Evolutionary conservation across 1,284 basidiomycete species (phyloP).

Genomic region (Abortiporus biennis): DNA sequence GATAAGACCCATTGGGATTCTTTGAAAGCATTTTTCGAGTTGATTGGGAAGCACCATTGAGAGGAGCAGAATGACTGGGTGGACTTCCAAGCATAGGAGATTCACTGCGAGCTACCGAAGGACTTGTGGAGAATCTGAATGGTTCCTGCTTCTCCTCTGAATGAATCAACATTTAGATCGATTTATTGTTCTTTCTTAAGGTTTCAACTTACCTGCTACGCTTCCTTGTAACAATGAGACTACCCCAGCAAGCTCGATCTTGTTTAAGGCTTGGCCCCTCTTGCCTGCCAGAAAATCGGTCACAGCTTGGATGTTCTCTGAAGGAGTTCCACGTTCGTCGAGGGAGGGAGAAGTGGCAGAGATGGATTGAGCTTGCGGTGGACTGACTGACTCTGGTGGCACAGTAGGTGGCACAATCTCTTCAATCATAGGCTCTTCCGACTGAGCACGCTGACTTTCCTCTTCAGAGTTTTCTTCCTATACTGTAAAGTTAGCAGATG

Average conservation of each 20-base stretch:
- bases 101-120: slow-evolving; percentile 19
- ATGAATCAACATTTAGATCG: slow-evolving; percentile 3
- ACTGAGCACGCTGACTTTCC: too few species aligned
- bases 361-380: background rate
- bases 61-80: slow-evolving; percentile 15
- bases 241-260: slow-evolving; percentile 48
- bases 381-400: too few species aligned
- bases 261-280: slow-evolving; percentile 22
- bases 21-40: slow-evolving; percentile 48
- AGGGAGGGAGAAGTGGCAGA: background rate
- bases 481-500: too few species aligned
- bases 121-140: slow-evolving; percentile 51
- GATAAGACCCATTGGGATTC: slow-evolving; percentile 67
- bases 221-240: slow-evolving; percentile 42
- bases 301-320: slow-evolving; percentile 1
- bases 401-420: too few species aligned
- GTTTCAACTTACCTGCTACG: slow-evolving; percentile 27
- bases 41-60: slow-evolving; percentile 14
- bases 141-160: slow-evolving; percentile 30
- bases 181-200: background rate
- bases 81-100: slow-evolving; percentile 19
- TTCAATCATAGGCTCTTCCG: too few species aligned
- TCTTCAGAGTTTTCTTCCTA: too few species aligned
- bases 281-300: slow-evolving; percentile 18
- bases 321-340: background rate